Base-by-base conservation (phyloP, 2,329 filamentous ascomycete genomes). In the Cadophora gregata region DNA sequence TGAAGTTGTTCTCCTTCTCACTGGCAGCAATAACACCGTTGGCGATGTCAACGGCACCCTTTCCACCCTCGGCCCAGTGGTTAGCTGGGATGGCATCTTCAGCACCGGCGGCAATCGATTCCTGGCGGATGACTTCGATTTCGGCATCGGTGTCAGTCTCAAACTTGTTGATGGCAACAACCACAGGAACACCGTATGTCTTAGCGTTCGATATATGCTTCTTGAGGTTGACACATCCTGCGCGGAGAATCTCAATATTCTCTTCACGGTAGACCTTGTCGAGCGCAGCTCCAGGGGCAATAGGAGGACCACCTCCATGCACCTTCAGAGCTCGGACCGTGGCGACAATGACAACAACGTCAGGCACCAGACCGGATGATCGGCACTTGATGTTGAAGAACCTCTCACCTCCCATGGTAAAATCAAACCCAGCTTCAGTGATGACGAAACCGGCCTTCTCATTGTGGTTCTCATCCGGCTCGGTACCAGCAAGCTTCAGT, bases 331-430 rank as follows among this genome's bases (percentile, higher is more conserved):
- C 96, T 73, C 96, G 91, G 55, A 99, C 92, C 2, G 96, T 99
- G 27, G 96, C 95, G 45, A 99, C 96, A 67, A 99, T 90, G 53
- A 99, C 93, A 7, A 97, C 94, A 1, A 93, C 93, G 76, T 99
- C 96, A 1, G 96, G 96, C 2, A 93, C 88, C 55, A 99, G 89
- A 27, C 95, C 95, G 6, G 95, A 97, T 10, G 93, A 92, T 68
- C 96, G 91, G 83, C 96, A 98, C 86, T 99, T 99, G 85, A 99
- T 98, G 84, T 99, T 98, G 88, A 99, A 98, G 86, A 99, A 99
- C 62, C 96, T 91, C 85, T 99, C 96, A 70, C 96, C 96, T 71
- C 96, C 96, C 96, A 99, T 99, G 75, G 96, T 98, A 82, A 99
- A 99, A 81, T 99, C 96, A 79, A 99, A 99, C 10, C 96, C 96